A percentile compares a stretch with the other conserved stretches of the same genome.
phyloP scores from a whole-genome alignment of 805 yeast species.

The Blastobotrys mokoenaii region DNA sequence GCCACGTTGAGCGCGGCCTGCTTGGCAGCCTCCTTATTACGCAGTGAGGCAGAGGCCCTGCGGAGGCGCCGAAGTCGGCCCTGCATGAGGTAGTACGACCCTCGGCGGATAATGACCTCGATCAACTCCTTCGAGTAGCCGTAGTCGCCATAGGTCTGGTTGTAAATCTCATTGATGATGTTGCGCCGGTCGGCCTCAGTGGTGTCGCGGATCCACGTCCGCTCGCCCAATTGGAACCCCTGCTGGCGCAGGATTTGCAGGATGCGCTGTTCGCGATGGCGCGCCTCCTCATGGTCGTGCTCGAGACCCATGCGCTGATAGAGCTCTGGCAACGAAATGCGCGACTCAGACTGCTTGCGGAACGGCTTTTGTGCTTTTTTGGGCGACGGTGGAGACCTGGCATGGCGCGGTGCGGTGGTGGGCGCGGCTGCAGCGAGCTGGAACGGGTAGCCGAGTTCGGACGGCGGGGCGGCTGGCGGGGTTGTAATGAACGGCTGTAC shows the following conservation, averaged over 20 bases:
- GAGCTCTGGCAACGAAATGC: constrained; percentile 31
- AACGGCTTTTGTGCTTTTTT: background rate
- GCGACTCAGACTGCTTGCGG: constrained; percentile 27
- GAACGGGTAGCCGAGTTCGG: too few relatives aligned
- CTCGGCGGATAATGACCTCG: constrained; percentile 71
- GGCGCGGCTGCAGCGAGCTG: too few relatives aligned
- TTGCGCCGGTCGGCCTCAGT: constrained; percentile 41
- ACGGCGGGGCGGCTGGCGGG: too few relatives aligned
- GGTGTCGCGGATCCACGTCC: constrained; percentile 82
- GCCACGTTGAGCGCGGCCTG: background rate
- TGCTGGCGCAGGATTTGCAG: constrained; percentile 37
- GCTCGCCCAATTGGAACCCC: constrained; percentile 65
- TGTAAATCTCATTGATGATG: constrained; percentile 42
- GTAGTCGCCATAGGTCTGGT: constrained; percentile 39
- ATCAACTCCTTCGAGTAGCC: constrained; percentile 47
- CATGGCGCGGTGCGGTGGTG: too few relatives aligned
- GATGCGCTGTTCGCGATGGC: constrained; percentile 30
- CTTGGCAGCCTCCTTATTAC: background rate
- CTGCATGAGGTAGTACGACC: constrained; percentile 74
- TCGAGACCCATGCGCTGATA: constrained; percentile 32
- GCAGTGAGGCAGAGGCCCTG: constrained; percentile 25
- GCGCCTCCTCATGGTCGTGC: constrained; percentile 30
- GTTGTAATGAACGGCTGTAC: too few relatives aligned
- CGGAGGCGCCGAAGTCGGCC: constrained; percentile 63
- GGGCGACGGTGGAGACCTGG: background rate